A percentile compares a stretch with the other conserved stretches of the same genome.
Conservation (phyloP, 1,284 basidiomycete genomes). For the Ceratobasidium sp. region DNA sequence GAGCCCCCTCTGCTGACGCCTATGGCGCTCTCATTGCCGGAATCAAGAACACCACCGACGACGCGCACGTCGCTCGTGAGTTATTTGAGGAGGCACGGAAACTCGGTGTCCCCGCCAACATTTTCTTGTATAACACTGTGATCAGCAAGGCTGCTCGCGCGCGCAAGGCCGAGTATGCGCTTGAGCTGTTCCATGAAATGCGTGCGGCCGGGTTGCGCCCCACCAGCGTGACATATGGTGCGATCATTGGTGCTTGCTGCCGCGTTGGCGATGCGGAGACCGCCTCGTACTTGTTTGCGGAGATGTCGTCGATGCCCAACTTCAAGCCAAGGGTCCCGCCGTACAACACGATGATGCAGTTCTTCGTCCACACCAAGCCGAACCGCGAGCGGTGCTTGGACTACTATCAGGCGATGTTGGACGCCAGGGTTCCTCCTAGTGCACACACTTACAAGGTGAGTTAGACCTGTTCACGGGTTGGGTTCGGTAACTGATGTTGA, state of each 20-base stretch:
- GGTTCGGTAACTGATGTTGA: not conserved
- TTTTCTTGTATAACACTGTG: constrained; percentile 93
- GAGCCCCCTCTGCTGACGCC: constrained; percentile 82
- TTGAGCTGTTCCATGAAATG: constrained; percentile 86
- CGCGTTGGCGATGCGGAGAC: constrained; percentile 87
- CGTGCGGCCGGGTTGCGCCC: constrained; percentile 71
- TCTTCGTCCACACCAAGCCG: constrained; percentile 88
- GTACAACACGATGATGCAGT: constrained; percentile 98
- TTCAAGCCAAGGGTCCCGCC: constrained; percentile 92
- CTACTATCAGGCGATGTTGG: constrained; percentile 75
- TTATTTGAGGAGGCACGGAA: constrained; percentile 81
- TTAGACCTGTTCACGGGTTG: constrained; percentile 11
- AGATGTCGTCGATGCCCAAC: constrained; percentile 76
- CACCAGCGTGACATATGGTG: constrained; percentile 91
- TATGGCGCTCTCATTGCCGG: constrained; percentile 88
- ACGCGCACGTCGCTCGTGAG: constrained; percentile 81
- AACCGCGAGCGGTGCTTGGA: constrained; percentile 76
- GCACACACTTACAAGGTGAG: constrained; percentile 91
- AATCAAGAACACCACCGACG: constrained; percentile 91
- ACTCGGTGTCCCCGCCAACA: constrained; percentile 74
- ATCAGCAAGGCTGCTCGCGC: constrained; percentile 93
- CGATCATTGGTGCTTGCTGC: constrained; percentile 92
- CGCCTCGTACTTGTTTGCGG: constrained; percentile 82
- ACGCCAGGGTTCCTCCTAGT: constrained; percentile 71
- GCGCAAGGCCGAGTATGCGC: constrained; percentile 84